A percentile compares a stretch with the other conserved stretches of the same genome.
These are phyloP conservation scores for Mycena vulgaris DNA, from an alignment of 768 basidiomycete species.

Conservation along the genomic window DNA sequence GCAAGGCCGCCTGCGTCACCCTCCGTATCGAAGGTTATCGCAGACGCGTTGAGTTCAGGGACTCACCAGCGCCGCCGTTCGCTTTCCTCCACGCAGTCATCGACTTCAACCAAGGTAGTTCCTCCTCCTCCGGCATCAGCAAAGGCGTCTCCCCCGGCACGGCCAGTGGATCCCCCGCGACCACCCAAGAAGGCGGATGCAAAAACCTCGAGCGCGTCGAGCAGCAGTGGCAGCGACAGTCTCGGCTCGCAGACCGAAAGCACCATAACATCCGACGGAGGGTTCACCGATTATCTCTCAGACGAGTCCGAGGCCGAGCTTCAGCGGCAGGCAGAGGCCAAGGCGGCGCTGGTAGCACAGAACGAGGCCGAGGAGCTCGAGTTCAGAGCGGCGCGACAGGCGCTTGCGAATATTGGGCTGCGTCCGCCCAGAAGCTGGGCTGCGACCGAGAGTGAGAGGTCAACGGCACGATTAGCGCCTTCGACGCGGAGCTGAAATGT, in stretches of 20 bases:
- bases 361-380: slow-evolving; percentile 86
- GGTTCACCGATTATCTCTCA: slow-evolving; percentile 92
- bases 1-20: slow-evolving; percentile 63
- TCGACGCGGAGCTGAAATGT: slow-evolving; percentile 29
- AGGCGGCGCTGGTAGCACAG: slow-evolving; percentile 84
- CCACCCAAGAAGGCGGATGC: slow-evolving; percentile 52
- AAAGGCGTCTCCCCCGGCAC: slow-evolving; percentile 39
- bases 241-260: slow-evolving; percentile 77
- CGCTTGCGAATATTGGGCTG: slow-evolving; percentile 81
- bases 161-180: slow-evolving; percentile 48
- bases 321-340: slow-evolving; percentile 88
- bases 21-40: slow-evolving; percentile 56
- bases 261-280: slow-evolving; percentile 88
- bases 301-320: slow-evolving; percentile 94
- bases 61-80: slow-evolving; percentile 48
- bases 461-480: slow-evolving; percentile 26
- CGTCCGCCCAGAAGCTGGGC: slow-evolving; percentile 67
- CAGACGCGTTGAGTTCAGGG: slow-evolving; percentile 50
- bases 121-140: slow-evolving; percentile 32
- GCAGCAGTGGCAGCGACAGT: slow-evolving; percentile 76
- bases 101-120: slow-evolving; percentile 33
- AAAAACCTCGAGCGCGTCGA: slow-evolving; percentile 64
- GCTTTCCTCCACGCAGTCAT: slow-evolving; percentile 44
- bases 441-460: slow-evolving; percentile 12
- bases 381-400: slow-evolving; percentile 85